A percentile compares a stretch with the other conserved stretches of the same genome.
phyloP scores from a whole-genome alignment of 2,329 filamentous ascomycete genomes.

The Cercospora berteroae region DNA sequence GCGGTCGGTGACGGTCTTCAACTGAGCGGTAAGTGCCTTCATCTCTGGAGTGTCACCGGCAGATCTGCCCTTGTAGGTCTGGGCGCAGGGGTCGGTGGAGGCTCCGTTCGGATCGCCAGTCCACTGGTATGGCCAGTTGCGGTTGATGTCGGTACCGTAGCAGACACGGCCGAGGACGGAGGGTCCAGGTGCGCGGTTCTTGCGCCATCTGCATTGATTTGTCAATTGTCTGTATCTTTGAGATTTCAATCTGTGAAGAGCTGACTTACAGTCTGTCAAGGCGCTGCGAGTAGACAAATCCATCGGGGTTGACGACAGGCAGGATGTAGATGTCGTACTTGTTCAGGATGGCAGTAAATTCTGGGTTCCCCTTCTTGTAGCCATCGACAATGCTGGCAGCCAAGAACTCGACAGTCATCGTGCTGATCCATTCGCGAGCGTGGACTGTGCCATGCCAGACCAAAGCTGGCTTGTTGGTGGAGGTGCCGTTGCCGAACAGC shows the following conservation, averaged over 20 bases:
- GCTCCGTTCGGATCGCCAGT: conserved; percentile 46
- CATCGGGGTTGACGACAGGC: conserved; percentile 38
- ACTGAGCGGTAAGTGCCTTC: conserved; percentile 49
- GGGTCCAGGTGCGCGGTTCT: conserved; percentile 51
- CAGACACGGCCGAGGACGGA: conserved; percentile 41
- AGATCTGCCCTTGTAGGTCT: conserved; percentile 46
- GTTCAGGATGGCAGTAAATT: conserved; percentile 22
- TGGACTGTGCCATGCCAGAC: conserved; percentile 29
- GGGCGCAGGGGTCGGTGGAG: conserved; percentile 52
- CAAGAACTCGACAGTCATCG: conserved; percentile 31
- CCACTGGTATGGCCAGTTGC: conserved; percentile 59
- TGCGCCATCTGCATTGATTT: conserved; percentile 50
- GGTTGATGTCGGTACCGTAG: conserved; percentile 56
- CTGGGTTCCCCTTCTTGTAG: conserved; percentile 24
- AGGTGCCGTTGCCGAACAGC: conserved; percentile 27
- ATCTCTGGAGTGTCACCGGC: conserved; percentile 54
- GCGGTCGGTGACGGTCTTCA: conserved; percentile 44
- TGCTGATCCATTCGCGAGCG: conserved; percentile 31
- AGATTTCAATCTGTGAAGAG: background rate
- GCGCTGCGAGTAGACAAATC: conserved; percentile 60
- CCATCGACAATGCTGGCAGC: conserved; percentile 29
- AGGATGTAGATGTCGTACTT: conserved; percentile 30
- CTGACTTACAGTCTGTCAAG: conserved; percentile 47
- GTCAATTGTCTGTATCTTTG: background rate
- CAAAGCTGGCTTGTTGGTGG: conserved; percentile 24